phyloP scores from a whole-genome alignment of 441 rosid species.

The Gossypium lobatum region DNA sequence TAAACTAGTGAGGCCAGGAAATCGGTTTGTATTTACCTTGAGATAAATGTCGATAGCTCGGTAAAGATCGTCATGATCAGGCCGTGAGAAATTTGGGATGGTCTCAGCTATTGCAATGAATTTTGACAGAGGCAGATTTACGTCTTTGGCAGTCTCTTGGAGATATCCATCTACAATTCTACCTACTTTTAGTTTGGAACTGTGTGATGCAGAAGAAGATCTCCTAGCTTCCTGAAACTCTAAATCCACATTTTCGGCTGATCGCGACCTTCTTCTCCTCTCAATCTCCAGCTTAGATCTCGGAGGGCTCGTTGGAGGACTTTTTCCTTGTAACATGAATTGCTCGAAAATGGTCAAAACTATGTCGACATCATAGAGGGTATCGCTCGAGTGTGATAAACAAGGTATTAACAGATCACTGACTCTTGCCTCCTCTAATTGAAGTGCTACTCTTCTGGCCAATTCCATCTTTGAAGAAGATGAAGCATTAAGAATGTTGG shows the following conservation, averaged over 20 bases:
- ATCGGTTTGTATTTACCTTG: conserved; percentile 33
- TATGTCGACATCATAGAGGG: conserved; percentile 52
- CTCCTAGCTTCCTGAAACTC: conserved; percentile 78
- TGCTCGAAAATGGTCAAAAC: conserved; percentile 49
- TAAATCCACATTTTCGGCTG: conserved; percentile 67
- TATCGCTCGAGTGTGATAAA: conserved; percentile 29
- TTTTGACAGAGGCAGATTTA: conserved; percentile 43
- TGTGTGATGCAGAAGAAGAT: conserved; percentile 60
- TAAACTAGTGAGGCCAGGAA: not conserved
- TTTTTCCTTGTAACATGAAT: conserved; percentile 53
- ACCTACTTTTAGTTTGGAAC: conserved; percentile 54
- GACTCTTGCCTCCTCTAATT: conserved; percentile 56
- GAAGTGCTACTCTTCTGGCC: conserved; percentile 49
- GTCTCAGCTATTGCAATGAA: conserved; percentile 50
- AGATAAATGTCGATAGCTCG: conserved; percentile 59
- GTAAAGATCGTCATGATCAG: conserved; percentile 58
- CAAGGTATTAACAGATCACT: conserved; percentile 57
- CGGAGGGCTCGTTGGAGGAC: conserved; percentile 64
- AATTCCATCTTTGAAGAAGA: conserved; percentile 48
- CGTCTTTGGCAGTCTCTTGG: conserved; percentile 54
- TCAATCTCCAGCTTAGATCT: conserved; percentile 49
- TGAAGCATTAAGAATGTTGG: conserved; percentile 40
- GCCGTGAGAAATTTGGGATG: conserved; percentile 48
- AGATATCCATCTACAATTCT: conserved; percentile 59
- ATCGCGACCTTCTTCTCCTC: conserved; percentile 83